These are phyloP conservation scores for Mycosarcoma maydis DNA, from an alignment of 1,284 basidiomycete species.

Conservation along the genomic window DNA sequence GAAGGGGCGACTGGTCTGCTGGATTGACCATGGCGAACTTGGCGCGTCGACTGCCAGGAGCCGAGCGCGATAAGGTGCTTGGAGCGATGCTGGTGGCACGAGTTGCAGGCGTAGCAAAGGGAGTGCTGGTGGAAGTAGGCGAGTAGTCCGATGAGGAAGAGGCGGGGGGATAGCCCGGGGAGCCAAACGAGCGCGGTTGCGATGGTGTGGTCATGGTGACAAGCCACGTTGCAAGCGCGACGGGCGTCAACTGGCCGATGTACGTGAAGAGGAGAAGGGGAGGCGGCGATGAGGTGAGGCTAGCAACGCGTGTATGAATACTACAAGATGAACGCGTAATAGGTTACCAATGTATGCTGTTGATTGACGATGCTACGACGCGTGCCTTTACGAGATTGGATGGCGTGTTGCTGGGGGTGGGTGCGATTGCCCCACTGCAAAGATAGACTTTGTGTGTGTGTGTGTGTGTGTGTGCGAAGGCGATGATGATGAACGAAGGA, in stretches of 20 bases:
- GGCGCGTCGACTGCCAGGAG: slow-evolving; percentile 44
- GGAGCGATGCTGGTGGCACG: slow-evolving; percentile 44
- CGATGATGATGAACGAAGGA: neutral
- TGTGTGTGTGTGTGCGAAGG: no score
- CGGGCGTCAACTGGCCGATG: slow-evolving; percentile 7
- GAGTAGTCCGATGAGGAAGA: slow-evolving; percentile 48
- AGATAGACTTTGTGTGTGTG: no score
- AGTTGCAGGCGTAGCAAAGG: slow-evolving; percentile 44
- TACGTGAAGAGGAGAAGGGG: slow-evolving; percentile 1
- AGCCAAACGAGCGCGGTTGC: slow-evolving; percentile 34
- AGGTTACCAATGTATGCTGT: neutral
- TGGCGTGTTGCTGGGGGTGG: neutral
- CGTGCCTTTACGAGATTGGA: neutral
- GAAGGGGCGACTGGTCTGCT: slow-evolving; percentile 14
- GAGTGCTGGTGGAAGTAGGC: slow-evolving; percentile 46
- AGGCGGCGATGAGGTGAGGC: neutral
- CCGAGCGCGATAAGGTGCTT: slow-evolving; percentile 50
- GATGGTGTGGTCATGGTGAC: slow-evolving; percentile 47
- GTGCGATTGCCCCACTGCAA: no score
- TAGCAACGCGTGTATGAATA: slow-evolving; percentile 7
- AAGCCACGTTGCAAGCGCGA: slow-evolving; percentile 19
- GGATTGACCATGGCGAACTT: slow-evolving; percentile 39
- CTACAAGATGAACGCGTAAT: neutral
- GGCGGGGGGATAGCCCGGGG: slow-evolving; percentile 23
- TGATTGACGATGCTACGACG: neutral